Conservation (phyloP, 164 flowering plant species). For the Magnolia changhungtana region DNA sequence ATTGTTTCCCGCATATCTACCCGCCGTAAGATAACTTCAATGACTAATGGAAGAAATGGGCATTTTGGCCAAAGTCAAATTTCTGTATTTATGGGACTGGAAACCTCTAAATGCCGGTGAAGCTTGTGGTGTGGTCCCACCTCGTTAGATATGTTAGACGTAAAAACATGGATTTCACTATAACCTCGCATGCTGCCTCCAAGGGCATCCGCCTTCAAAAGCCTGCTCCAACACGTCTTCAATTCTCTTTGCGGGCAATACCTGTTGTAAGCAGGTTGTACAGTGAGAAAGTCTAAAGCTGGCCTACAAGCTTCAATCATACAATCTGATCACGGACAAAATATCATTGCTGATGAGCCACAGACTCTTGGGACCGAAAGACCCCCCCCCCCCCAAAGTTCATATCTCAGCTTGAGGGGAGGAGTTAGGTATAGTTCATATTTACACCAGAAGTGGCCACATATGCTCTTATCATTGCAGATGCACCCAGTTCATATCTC, state of each 20-base stretch:
- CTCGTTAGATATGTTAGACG: background rate
- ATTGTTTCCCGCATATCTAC: background rate
- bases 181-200: slow-evolving; percentile 69
- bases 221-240: slow-evolving; percentile 98
- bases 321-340: background rate
- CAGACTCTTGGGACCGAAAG: too few species aligned
- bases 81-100: background rate
- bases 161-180: slow-evolving; percentile 23
- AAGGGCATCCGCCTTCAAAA: slow-evolving; percentile 93
- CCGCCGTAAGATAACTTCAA: background rate
- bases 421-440: too few species aligned
- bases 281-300: background rate
- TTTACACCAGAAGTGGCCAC: too few species aligned
- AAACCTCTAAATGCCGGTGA: background rate
- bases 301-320: background rate
- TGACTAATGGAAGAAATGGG: background rate
- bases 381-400: too few species aligned
- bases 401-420: too few species aligned
- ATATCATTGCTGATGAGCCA: background rate
- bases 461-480: too few species aligned
- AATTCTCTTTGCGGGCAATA: slow-evolving; percentile 81
- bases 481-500: too few species aligned
- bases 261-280: slow-evolving; percentile 34
- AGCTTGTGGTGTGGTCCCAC: background rate
- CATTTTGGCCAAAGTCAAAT: background rate